A percentile compares a stretch with the other conserved stretches of the same genome.
phyloP scores from a whole-genome alignment of 1,284 basidiomycete species.

The Ceratobasidium sp. region DNA sequence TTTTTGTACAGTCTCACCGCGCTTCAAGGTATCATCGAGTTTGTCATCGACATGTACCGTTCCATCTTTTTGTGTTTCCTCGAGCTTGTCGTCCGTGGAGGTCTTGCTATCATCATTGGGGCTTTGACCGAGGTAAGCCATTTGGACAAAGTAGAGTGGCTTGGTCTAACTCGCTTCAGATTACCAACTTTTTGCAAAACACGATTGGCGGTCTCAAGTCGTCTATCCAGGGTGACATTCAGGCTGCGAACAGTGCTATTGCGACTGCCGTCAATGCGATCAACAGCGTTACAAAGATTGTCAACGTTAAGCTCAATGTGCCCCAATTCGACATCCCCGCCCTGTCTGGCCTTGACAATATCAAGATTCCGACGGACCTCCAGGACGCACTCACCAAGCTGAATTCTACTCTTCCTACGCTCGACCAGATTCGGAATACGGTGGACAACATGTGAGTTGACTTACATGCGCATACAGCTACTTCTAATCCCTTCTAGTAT shows the following conservation, averaged over 20 bases:
- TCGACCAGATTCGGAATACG: constrained; percentile 77
- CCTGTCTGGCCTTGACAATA: constrained; percentile 76
- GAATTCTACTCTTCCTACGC: constrained; percentile 83
- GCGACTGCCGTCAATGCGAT: constrained; percentile 70
- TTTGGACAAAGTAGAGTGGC: constrained; percentile 46
- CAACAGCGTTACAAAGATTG: constrained; percentile 75
- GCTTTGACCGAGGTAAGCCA: constrained; percentile 79
- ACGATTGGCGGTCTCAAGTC: constrained; percentile 70
- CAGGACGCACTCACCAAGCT: constrained; percentile 76
- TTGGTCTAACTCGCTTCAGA: constrained; percentile 59
- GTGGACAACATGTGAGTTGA: constrained; percentile 75
- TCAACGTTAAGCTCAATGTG: constrained; percentile 68
- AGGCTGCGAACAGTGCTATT: constrained; percentile 74
- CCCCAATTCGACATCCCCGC: constrained; percentile 79
- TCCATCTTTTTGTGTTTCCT: constrained; percentile 92
- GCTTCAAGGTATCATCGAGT: constrained; percentile 89
- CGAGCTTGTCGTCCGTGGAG: constrained; percentile 87
- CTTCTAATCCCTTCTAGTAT: constrained; percentile 62
- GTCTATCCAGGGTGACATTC: constrained; percentile 77
- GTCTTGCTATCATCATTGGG: constrained; percentile 79
- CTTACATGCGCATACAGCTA: background rate
- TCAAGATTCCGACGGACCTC: constrained; percentile 85
- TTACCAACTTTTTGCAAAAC: constrained; percentile 73
- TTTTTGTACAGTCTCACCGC: constrained; percentile 65
- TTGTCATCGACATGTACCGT: constrained; percentile 91